Conservation (phyloP, 208 protist species). For the Leishmania aethiopica region DNA sequence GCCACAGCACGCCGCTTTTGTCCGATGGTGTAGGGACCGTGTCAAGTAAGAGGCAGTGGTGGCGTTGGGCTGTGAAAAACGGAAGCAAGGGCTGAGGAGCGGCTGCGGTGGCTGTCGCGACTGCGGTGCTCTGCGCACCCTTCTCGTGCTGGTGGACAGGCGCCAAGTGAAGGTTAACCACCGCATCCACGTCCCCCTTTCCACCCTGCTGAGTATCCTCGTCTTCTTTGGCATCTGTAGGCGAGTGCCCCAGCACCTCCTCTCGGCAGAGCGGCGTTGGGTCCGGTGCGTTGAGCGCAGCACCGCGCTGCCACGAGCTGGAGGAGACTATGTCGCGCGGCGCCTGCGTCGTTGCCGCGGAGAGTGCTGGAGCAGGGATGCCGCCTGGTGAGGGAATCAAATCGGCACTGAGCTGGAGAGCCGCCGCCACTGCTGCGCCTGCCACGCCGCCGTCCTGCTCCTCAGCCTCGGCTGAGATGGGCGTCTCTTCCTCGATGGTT, state of each 20-base stretch:
- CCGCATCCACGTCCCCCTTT: not conserved
- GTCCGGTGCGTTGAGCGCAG: not conserved
- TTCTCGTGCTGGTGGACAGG: not conserved
- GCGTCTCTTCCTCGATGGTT: not conserved
- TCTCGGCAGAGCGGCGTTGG: constrained; percentile 1
- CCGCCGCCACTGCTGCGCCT: not conserved
- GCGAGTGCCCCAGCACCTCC: constrained; percentile 7
- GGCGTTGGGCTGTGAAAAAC: not conserved
- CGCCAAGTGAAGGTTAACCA: not conserved
- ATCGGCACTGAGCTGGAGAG: constrained; percentile 18
- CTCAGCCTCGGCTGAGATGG: not conserved
- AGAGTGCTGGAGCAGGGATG: not conserved
- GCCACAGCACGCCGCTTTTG: not conserved
- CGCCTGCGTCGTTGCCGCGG: not conserved
- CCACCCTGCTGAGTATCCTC: not conserved
- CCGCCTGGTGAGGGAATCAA: constrained; percentile 23
- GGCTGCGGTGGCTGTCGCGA: not conserved
- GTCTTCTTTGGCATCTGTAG: not conserved
- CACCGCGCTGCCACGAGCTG: not conserved
- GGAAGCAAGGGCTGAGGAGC: not conserved
- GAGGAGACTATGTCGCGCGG: not conserved
- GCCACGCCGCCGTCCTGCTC: not conserved
- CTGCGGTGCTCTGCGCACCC: not conserved
- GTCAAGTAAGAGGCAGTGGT: not conserved
- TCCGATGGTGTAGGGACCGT: not conserved